phyloP scores from a whole-genome alignment of 441 rosid genomes.

The Syzygium syzygioides region DNA sequence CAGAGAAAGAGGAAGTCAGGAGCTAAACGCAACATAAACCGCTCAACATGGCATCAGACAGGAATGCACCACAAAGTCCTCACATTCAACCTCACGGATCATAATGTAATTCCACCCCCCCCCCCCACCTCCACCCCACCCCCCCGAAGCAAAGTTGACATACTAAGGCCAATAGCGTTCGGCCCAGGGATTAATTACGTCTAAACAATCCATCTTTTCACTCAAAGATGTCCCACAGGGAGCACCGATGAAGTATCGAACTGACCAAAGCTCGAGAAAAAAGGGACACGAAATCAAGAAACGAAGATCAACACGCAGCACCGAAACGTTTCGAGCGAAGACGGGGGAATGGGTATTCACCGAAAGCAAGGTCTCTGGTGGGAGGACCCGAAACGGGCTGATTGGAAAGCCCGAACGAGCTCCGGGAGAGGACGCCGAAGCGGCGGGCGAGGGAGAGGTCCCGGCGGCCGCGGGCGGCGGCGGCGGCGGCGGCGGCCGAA shows the following conservation, averaged over 20 bases:
- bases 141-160: background rate
- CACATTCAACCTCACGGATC: background rate
- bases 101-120: background rate
- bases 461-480: background rate
- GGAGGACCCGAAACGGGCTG: conserved; percentile 27
- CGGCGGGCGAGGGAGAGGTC: conserved; percentile 13
- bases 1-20: background rate
- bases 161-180: background rate
- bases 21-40: background rate
- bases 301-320: background rate
- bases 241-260: background rate
- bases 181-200: background rate
- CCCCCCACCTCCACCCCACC: no score
- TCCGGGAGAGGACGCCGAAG: conserved; percentile 24
- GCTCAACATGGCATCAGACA: background rate
- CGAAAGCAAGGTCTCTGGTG: conserved; percentile 15
- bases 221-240: background rate
- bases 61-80: background rate
- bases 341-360: conserved; percentile 16
- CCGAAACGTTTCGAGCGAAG: background rate
- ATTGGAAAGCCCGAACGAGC: conserved; percentile 28
- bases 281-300: background rate
- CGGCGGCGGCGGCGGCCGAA: conserved; percentile 12
- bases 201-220: background rate
- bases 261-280: background rate